Evolutionary conservation across 2,329 filamentous ascomycete species (phyloP).

Genomic region (Exophiala sideris): DNA sequence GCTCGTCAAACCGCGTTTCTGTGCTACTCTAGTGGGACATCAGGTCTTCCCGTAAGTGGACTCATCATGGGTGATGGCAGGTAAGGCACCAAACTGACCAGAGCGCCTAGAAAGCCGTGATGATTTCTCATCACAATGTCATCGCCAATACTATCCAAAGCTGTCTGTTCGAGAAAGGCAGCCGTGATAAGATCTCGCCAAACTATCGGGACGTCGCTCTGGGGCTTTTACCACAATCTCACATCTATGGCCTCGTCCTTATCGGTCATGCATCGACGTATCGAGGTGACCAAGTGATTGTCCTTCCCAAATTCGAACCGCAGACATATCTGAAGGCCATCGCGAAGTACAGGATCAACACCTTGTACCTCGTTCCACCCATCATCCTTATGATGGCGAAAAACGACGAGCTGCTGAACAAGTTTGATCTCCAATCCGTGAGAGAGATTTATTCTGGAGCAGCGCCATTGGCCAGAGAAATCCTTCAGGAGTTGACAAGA

Average conservation of each 20-base stretch:
- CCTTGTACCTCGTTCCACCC: conserved; percentile 70
- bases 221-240: conserved; percentile 73
- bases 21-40: conserved; percentile 77
- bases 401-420: conserved; percentile 56
- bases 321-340: conserved; percentile 61
- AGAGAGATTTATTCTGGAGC: conserved; percentile 68
- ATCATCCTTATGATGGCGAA: conserved; percentile 76
- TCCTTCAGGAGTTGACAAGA: conserved; percentile 60
- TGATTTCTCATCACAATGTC: conserved; percentile 76
- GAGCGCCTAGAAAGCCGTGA: conserved; percentile 67
- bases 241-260: conserved; percentile 76
- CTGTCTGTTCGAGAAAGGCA: conserved; percentile 46
- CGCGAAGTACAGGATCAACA: conserved; percentile 65
- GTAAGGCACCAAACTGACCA: background rate
- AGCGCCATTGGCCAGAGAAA: conserved; percentile 72
- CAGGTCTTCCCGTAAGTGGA: conserved; percentile 64
- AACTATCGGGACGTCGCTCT: conserved; percentile 54
- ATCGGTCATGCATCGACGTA: conserved; percentile 64
- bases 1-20: conserved; percentile 68
- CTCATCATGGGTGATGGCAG: conserved; percentile 6
- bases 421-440: conserved; percentile 71
- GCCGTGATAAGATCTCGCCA: conserved; percentile 41
- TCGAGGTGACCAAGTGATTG: conserved; percentile 68
- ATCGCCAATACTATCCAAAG: conserved; percentile 72
- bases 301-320: conserved; percentile 74